Conservation (phyloP, 805 yeast species). For the Brettanomyces anomalus region DNA sequence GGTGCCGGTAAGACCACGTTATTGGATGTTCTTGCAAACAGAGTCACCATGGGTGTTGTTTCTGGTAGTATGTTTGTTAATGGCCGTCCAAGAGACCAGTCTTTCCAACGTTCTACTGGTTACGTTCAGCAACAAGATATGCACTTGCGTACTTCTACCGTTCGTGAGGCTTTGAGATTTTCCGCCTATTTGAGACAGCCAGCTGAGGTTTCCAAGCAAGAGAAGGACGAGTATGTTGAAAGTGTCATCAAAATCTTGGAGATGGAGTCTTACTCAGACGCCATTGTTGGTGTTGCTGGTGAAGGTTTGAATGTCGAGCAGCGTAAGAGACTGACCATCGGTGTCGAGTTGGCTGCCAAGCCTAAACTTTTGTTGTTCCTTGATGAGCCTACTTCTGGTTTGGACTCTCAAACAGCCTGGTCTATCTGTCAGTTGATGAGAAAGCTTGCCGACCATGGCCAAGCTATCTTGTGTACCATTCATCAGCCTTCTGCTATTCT, state of each 20-base stretch:
- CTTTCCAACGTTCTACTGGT: slow-evolving; percentile 48
- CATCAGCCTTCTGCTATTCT: slow-evolving; percentile 82
- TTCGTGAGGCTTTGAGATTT: slow-evolving; percentile 44
- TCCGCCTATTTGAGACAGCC: slow-evolving; percentile 43
- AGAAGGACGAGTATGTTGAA: slow-evolving; percentile 44
- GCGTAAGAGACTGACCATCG: slow-evolving; percentile 45
- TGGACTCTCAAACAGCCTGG: slow-evolving; percentile 55
- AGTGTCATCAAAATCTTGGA: slow-evolving; percentile 39
- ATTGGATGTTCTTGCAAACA: slow-evolving; percentile 42
- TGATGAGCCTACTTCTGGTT: slow-evolving; percentile 56
- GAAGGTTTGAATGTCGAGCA: slow-evolving; percentile 48
- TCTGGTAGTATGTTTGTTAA: slow-evolving; percentile 52
- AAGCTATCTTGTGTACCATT: slow-evolving; percentile 58
- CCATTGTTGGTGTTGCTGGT: slow-evolving; percentile 42
- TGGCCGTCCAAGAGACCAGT: slow-evolving; percentile 37
- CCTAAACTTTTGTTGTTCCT: slow-evolving; percentile 45
- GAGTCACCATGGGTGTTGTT: slow-evolving; percentile 47
- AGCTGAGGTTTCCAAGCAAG: slow-evolving; percentile 28
- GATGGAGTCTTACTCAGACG: slow-evolving; percentile 47
- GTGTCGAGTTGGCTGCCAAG: slow-evolving; percentile 48
- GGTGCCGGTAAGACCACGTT: slow-evolving; percentile 57
- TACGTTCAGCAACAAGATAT: slow-evolving; percentile 56
- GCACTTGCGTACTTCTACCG: slow-evolving; percentile 42
- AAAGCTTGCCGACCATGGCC: slow-evolving; percentile 43
- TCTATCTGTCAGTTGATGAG: slow-evolving; percentile 46